Evolutionary conservation across 2,329 filamentous ascomycete species (phyloP).

Genomic region (Ophiocordyceps camponoti-floridani): DNA sequence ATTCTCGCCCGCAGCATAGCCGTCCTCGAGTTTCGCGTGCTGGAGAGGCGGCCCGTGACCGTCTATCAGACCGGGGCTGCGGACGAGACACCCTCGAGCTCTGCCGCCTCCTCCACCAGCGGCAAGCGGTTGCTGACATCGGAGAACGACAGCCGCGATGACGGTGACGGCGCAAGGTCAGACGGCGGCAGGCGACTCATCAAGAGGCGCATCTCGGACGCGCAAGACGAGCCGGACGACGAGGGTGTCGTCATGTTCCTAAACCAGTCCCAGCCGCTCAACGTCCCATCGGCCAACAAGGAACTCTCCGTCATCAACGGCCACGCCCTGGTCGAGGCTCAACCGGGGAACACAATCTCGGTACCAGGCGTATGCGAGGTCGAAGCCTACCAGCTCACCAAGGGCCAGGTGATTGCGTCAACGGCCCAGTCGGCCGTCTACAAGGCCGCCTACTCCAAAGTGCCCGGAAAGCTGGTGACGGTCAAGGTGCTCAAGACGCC

Average conservation of each 20-base stretch:
- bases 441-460: slow-evolving; percentile 32
- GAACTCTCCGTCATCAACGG: slow-evolving; percentile 26
- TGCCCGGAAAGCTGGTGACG: slow-evolving; percentile 35
- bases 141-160: slow-evolving; percentile 15
- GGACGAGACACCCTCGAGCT: slow-evolving; percentile 13
- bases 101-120: slow-evolving; percentile 13
- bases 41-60: slow-evolving; percentile 32
- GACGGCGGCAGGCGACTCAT: slow-evolving; percentile 18
- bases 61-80: slow-evolving; percentile 15
- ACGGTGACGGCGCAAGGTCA: too few relatives aligned
- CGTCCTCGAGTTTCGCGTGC: slow-evolving; percentile 38
- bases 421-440: slow-evolving; percentile 37
- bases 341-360: slow-evolving; percentile 27
- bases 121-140: slow-evolving; percentile 31
- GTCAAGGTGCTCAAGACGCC: slow-evolving; percentile 43
- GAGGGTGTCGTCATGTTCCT: slow-evolving; percentile 39
- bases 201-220: slow-evolving; percentile 20
- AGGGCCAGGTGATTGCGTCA: slow-evolving; percentile 35
- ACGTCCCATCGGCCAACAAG: slow-evolving; percentile 32
- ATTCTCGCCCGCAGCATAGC: slow-evolving; percentile 30
- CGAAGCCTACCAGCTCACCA: slow-evolving; percentile 36
- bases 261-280: slow-evolving; percentile 28
- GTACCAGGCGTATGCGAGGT: slow-evolving; percentile 31
- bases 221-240: slow-evolving; percentile 12
- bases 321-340: slow-evolving; percentile 32